phyloP scores from a whole-genome alignment of 2,329 filamentous ascomycete species.

The Ploettnerulaceae sp. region DNA sequence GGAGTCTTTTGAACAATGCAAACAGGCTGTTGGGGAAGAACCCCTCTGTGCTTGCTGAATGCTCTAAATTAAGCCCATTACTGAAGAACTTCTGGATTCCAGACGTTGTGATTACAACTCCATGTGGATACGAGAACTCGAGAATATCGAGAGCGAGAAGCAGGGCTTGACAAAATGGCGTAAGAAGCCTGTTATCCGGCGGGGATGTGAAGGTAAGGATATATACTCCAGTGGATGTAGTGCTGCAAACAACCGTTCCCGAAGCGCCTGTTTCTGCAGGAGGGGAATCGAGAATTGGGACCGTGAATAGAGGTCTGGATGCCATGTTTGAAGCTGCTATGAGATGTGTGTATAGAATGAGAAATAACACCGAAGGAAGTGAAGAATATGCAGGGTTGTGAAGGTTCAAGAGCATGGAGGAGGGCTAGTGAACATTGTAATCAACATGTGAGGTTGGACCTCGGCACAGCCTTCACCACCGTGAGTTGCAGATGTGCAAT shows the following conservation, averaged over 20 bases:
- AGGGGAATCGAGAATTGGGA: constrained; percentile 49
- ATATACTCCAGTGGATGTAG: constrained; percentile 58
- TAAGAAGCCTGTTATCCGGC: constrained; percentile 72
- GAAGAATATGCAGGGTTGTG: background rate
- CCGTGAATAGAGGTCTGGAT: constrained; percentile 46
- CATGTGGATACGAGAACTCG: constrained; percentile 58
- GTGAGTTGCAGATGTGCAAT: background rate
- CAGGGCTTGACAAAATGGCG: constrained; percentile 61
- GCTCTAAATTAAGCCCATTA: constrained; percentile 74
- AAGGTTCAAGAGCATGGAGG: constrained; percentile 1
- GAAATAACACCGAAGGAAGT: background rate
- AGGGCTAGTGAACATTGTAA: background rate
- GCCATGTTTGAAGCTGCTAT: constrained; percentile 17
- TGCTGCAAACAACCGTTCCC: constrained; percentile 58
- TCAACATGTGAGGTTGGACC: constrained; percentile 11
- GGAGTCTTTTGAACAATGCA: constrained; percentile 57
- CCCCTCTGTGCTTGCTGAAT: constrained; percentile 53
- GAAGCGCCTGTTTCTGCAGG: constrained; percentile 38
- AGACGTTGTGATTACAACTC: constrained; percentile 73
- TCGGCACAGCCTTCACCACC: constrained; percentile 5
- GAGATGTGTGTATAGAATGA: background rate
- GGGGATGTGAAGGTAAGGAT: constrained; percentile 66
- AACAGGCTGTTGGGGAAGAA: constrained; percentile 61
- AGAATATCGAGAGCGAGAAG: constrained; percentile 70
- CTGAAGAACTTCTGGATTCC: constrained; percentile 74